Conservation (phyloP, 768 basidiomycete species). For the Suillus occidentalis region DNA sequence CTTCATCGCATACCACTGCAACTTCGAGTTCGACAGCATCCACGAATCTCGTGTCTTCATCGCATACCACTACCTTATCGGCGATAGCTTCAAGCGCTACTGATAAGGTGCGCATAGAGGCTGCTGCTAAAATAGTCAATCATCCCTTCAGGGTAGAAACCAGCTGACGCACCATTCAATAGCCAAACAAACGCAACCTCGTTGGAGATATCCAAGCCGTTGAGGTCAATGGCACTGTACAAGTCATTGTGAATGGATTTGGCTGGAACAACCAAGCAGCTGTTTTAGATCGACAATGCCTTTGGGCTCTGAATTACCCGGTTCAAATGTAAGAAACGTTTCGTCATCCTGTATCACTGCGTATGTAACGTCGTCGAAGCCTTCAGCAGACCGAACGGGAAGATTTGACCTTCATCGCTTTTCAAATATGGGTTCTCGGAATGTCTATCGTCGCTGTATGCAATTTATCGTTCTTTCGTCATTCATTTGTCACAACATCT, state of each 20-base stretch:
- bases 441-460: conserved; percentile 68
- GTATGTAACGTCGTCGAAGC: conserved; percentile 33
- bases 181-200: conserved; percentile 12
- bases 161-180: background rate
- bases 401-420: conserved; percentile 74
- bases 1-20: background rate
- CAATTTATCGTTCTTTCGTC: conserved; percentile 21
- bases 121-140: background rate
- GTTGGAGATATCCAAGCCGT: conserved; percentile 28
- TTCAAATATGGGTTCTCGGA: conserved; percentile 79
- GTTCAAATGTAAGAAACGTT: conserved; percentile 53
- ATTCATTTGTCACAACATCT: background rate
- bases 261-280: conserved; percentile 35
- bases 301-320: conserved; percentile 69
- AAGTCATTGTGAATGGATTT: conserved; percentile 35
- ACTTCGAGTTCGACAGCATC: background rate
- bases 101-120: background rate
- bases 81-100: background rate
- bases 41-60: background rate
- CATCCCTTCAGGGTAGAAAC: background rate
- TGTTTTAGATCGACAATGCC: conserved; percentile 47
- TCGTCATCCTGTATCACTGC: background rate
- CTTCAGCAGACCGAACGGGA: conserved; percentile 74
- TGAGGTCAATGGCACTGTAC: conserved; percentile 20
- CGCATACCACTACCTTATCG: background rate